These are phyloP conservation scores for Ophiosphaerella herpotricha DNA, from an alignment of 2,329 filamentous ascomycete genomes.

Conservation along the genomic window DNA sequence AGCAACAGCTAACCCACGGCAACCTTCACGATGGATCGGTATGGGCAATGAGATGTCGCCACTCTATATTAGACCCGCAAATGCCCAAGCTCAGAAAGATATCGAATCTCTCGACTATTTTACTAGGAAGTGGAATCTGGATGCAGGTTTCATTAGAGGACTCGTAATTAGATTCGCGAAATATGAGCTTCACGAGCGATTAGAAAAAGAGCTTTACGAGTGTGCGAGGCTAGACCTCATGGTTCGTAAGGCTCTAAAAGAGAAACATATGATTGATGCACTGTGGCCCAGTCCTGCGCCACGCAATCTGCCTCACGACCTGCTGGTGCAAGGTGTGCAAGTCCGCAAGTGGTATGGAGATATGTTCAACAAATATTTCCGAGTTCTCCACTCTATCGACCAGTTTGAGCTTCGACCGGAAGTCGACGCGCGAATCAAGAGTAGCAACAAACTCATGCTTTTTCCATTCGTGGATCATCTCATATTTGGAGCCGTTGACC, in stretches of 20 bases:
- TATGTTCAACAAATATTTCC: slow-evolving; percentile 46
- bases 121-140: slow-evolving; percentile 35
- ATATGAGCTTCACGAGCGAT: slow-evolving; percentile 41
- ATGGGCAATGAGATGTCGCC: slow-evolving; percentile 44
- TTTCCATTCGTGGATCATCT: slow-evolving; percentile 43
- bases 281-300: slow-evolving; percentile 42
- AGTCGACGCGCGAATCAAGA: slow-evolving; percentile 37
- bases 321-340: slow-evolving; percentile 39
- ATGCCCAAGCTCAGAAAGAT: slow-evolving; percentile 45
- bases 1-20: slow-evolving; percentile 38
- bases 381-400: slow-evolving; percentile 33
- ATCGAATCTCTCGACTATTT: slow-evolving; percentile 42
- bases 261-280: slow-evolving; percentile 44
- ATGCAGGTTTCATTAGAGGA: slow-evolving; percentile 37
- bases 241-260: slow-evolving; percentile 44
- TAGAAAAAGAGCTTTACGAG: slow-evolving; percentile 45
- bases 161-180: slow-evolving; percentile 41
- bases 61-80: slow-evolving; percentile 35
- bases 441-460: slow-evolving; percentile 39
- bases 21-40: slow-evolving; percentile 34
- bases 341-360: slow-evolving; percentile 44
- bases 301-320: slow-evolving; percentile 28
- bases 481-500: slow-evolving; percentile 37
- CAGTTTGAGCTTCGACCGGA: slow-evolving; percentile 38
- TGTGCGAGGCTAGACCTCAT: slow-evolving; percentile 40